Evolutionary conservation across 371 early-diverging fungal species (phyloP).

Genomic region (Globomyces sp.): DNA sequence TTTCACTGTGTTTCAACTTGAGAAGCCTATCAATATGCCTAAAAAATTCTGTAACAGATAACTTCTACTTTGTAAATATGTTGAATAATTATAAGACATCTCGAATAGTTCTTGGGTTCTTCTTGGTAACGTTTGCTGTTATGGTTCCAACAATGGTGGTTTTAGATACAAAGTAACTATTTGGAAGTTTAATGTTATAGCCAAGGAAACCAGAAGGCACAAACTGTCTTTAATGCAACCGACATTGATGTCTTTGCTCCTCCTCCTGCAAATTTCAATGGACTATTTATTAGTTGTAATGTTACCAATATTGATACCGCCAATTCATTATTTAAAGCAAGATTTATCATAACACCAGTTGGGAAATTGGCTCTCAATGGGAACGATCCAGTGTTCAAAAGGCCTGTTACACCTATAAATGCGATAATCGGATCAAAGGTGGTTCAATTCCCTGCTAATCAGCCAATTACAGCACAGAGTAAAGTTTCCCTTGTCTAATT

Average conservation of each 20-base stretch:
- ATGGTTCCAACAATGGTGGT: conserved; percentile 3
- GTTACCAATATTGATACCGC: conserved; percentile 2
- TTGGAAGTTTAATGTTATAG: no score
- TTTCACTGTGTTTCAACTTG: no score
- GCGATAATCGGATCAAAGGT: conserved; percentile 5
- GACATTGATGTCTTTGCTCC: not conserved
- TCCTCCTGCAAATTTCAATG: conserved; percentile 8
- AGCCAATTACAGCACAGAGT: conserved; percentile 5
- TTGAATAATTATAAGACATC: not conserved
- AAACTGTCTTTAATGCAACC: not conserved
- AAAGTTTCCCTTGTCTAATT: no score
- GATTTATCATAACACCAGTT: conserved; percentile 9
- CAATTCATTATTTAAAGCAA: conserved; percentile 5
- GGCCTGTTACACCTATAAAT: conserved; percentile 7
- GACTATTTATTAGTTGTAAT: conserved; percentile 9
- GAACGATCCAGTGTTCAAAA: not conserved
- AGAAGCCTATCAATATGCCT: no score
- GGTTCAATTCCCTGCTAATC: not conserved
- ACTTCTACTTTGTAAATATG: no score
- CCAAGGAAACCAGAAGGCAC: not conserved
- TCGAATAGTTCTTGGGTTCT: not conserved
- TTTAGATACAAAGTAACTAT: not conserved
- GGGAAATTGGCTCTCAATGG: conserved; percentile 11
- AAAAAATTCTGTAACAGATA: no score
- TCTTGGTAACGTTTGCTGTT: not conserved